Evolutionary conservation across 352 stramenopile species (phyloP), one percentile per base, ranked within the genome.

Genomic region (Blastocystis sp.): DNA sequence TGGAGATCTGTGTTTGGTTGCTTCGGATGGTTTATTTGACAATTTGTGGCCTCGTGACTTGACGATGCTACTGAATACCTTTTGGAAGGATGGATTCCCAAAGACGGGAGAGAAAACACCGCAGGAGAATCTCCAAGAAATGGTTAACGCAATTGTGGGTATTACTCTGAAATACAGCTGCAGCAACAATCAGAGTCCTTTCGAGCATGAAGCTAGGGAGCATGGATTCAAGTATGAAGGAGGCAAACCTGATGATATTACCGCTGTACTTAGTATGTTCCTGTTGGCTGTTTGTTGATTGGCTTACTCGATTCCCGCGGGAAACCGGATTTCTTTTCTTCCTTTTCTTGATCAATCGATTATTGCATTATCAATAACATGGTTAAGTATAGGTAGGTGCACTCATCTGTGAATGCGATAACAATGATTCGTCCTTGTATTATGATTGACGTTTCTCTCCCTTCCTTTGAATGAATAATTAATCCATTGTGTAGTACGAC

Each of bases 401-500:
- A n/a, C n/a, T n/a, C n/a, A n/a, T n/a, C n/a, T n/a, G n/a, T n/a
- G n/a, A n/a, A n/a, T n/a, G n/a, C n/a, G n/a, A n/a, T n/a, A n/a
- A n/a, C n/a, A n/a, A n/a, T n/a, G n/a, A n/a, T n/a, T n/a, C n/a
- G n/a, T n/a, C n/a, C n/a, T n/a, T n/a, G n/a, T n/a, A n/a, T n/a
- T n/a, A n/a, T n/a, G n/a, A n/a, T n/a, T n/a, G n/a, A n/a, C n/a
- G n/a, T n/a, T n/a, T n/a, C 11, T 54, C 46, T 54, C 11, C 46
- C 11, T 21, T 54, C 21, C 11, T 54, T 54, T 54, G 46, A 21
- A 54, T 54, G 11, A 54, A 54, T 54, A 54, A 54, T 54, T 54
- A n/a, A n/a, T n/a, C n/a, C n/a, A n/a, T n/a, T n/a, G n/a, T 44
- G 61, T 72, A 72, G 61, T 46, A 72, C 32, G 36, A 72, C 61